Conservation (phyloP, 805 yeast species). For the Clavispora vitiphila region DNA sequence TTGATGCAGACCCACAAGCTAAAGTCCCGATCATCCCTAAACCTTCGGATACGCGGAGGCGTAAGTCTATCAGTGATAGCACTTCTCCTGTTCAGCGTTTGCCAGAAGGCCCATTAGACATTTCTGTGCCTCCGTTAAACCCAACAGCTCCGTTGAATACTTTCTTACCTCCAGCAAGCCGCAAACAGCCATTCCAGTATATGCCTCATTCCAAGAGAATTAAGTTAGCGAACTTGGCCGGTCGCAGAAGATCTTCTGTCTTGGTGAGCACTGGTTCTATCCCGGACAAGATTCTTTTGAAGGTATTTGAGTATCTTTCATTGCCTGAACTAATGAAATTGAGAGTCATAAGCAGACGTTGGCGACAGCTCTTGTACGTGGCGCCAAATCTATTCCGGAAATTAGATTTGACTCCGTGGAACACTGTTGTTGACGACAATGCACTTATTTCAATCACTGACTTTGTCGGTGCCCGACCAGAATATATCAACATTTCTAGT, state of each 20-base stretch:
- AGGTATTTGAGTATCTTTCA: conserved; percentile 48
- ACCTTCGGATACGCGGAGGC: conserved; percentile 8
- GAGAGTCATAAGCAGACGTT: conserved; percentile 54
- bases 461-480: conserved; percentile 68
- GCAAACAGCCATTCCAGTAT: conserved; percentile 41
- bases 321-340: conserved; percentile 59
- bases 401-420: conserved; percentile 60
- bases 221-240: conserved; percentile 41
- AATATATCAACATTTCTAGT: conserved; percentile 55
- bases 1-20: conserved; percentile 6
- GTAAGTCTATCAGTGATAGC: conserved; percentile 7
- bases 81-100: conserved; percentile 5
- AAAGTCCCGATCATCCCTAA: neutral
- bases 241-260: conserved; percentile 51
- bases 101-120: conserved; percentile 13
- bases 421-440: conserved; percentile 53
- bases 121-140: conserved; percentile 36
- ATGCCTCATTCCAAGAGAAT: conserved; percentile 52
- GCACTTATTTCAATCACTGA: conserved; percentile 55
- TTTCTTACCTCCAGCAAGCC: conserved; percentile 20
- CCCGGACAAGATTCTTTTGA: conserved; percentile 54
- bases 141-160: conserved; percentile 29
- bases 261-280: conserved; percentile 50
- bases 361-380: conserved; percentile 61
- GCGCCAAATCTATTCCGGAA: conserved; percentile 48